A percentile compares a stretch with the other conserved stretches of the same genome.
phyloP scores from a whole-genome alignment of 805 yeast genomes.

The Saturnispora dispora region DNA sequence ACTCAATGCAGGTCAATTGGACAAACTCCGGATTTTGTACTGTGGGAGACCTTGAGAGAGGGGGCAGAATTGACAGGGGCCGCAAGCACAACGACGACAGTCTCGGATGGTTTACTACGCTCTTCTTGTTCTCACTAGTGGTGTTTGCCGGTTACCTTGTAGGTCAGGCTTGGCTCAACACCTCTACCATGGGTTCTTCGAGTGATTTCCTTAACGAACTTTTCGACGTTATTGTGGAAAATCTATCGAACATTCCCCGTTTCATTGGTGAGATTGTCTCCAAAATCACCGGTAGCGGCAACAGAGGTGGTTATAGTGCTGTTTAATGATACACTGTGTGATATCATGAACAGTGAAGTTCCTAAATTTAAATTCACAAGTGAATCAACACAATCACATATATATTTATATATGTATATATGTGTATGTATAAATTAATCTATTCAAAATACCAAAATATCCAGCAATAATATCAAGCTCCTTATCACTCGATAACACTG shows the following conservation, averaged over 20 bases:
- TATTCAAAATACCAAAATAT: neutral
- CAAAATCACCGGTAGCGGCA: slow-evolving; percentile 52
- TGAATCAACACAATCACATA: neutral
- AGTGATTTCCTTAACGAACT: slow-evolving; percentile 68
- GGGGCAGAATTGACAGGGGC: slow-evolving; percentile 19
- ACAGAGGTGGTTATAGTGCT: slow-evolving; percentile 89
- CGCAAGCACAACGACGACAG: slow-evolving; percentile 29
- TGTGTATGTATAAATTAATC: neutral
- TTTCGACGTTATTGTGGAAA: slow-evolving; percentile 54
- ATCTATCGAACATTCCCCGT: slow-evolving; percentile 51
- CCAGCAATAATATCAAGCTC: neutral
- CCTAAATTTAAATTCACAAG: neutral
- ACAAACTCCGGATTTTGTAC: slow-evolving; percentile 14
- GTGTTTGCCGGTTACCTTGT: slow-evolving; percentile 62
- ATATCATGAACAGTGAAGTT: neutral
- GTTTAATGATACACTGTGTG: slow-evolving; percentile 36
- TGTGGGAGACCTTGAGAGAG: neutral
- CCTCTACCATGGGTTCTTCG: slow-evolving; percentile 55
- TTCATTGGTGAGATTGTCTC: slow-evolving; percentile 59
- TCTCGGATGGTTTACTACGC: slow-evolving; percentile 79
- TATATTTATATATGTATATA: neutral
- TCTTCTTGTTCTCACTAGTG: slow-evolving; percentile 66
- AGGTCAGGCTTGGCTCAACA: slow-evolving; percentile 65
- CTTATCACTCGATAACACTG: neutral
- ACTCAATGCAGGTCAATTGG: slow-evolving; percentile 14